Conservation (phyloP, 768 basidiomycete genomes). For the Auriscalpium microsporum region DNA sequence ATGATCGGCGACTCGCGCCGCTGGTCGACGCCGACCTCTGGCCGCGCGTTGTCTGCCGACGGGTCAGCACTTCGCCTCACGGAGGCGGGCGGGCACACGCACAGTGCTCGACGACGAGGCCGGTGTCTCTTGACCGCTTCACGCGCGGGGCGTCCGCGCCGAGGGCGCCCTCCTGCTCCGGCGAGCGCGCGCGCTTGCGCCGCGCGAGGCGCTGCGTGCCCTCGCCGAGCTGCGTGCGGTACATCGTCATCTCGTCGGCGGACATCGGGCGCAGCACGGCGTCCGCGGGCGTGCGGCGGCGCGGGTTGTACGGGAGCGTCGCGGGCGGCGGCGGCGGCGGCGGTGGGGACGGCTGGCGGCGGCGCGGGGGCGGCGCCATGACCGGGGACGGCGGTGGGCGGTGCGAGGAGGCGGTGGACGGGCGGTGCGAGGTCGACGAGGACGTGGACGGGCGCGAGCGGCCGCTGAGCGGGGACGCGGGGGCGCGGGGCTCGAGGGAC, state of each 20-base stretch:
- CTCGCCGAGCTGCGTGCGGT: constrained; percentile 24
- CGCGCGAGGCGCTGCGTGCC: constrained; percentile 24
- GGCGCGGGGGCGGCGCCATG: constrained; percentile 13
- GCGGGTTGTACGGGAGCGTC: constrained; percentile 13
- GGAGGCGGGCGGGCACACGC: constrained; percentile 23
- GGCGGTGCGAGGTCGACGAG: constrained; percentile 10
- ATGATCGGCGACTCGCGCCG: constrained; percentile 90
- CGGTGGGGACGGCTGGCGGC: constrained; percentile 10
- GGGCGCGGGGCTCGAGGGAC: constrained; percentile 7
- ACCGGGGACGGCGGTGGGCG: constrained; percentile 12
- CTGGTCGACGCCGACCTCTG: constrained; percentile 81
- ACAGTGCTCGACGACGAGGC: constrained; percentile 74
- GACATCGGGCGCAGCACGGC: constrained; percentile 20
- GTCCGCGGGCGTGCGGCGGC: constrained; percentile 19
- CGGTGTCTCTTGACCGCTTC: constrained; percentile 59
- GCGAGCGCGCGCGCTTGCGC: constrained; percentile 18
- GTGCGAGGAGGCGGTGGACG: constrained; percentile 6
- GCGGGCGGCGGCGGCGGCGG: constrained; percentile 14
- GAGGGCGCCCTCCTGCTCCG: constrained; percentile 5
- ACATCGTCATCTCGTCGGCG: constrained; percentile 11
- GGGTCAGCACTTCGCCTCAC: not conserved
- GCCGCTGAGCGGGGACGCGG: constrained; percentile 8
- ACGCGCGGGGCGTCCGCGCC: constrained; percentile 25
- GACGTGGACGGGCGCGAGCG: constrained; percentile 15
- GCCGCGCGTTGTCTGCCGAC: constrained; percentile 76